Conservation (phyloP, 2,329 filamentous ascomycete species). For the Piedraia hortae region DNA sequence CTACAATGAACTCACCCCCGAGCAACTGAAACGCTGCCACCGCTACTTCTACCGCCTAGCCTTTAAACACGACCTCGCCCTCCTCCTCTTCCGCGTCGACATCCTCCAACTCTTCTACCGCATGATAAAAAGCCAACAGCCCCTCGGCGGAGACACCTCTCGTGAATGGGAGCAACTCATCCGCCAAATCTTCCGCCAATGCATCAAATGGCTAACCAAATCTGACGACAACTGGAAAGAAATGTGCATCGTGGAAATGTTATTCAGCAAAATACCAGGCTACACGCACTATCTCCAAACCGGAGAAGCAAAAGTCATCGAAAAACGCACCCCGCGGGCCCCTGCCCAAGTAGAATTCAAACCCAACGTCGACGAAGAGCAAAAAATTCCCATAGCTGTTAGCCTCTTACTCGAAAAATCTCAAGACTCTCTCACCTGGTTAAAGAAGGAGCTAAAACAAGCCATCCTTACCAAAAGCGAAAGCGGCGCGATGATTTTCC, state of each 20-base stretch:
- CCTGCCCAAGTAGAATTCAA: constrained; percentile 67
- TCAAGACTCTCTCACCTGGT: constrained; percentile 56
- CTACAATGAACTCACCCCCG: constrained; percentile 50
- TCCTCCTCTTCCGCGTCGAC: constrained; percentile 73
- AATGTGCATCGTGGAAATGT: constrained; percentile 53
- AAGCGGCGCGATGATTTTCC: constrained; percentile 17
- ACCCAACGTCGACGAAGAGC: constrained; percentile 35
- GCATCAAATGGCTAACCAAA: constrained; percentile 43
- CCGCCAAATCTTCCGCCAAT: constrained; percentile 55
- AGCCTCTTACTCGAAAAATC: constrained; percentile 55
- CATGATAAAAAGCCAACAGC: constrained; percentile 72
- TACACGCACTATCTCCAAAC: constrained; percentile 76
- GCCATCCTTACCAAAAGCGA: constrained; percentile 37
- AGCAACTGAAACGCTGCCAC: constrained; percentile 73
- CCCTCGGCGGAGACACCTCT: constrained; percentile 35
- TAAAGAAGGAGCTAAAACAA: constrained; percentile 40
- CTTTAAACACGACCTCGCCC: constrained; percentile 78
- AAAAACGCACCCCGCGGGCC: constrained; percentile 35
- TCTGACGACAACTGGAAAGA: constrained; percentile 45
- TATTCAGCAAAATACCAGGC: constrained; percentile 73
- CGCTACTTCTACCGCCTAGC: constrained; percentile 82
- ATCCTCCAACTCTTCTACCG: constrained; percentile 68
- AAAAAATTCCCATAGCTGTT: constrained; percentile 48
- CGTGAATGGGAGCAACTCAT: constrained; percentile 81
- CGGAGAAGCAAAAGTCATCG: constrained; percentile 56